Conservation (phyloP, 73 alveolate species). For the Halteria grandinella region DNA sequence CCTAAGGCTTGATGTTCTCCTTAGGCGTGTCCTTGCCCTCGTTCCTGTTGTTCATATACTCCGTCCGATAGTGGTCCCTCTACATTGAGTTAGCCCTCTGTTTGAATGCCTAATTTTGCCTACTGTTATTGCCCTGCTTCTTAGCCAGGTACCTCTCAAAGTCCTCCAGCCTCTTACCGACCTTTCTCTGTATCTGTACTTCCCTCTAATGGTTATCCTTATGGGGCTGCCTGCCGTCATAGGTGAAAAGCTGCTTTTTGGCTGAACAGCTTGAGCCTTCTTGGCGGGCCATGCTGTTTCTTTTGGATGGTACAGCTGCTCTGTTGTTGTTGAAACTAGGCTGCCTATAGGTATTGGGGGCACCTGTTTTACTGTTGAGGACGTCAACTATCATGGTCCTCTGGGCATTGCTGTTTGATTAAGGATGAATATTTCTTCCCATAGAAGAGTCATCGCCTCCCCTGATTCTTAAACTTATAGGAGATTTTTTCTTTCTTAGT, state of each 20-base stretch:
- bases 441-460: neutral
- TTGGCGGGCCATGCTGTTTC: constrained; percentile 1
- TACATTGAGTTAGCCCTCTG: neutral
- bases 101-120: neutral
- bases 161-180: constrained; percentile 19
- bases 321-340: neutral
- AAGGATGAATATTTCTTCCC: no score
- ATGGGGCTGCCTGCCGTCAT: neutral
- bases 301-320: neutral
- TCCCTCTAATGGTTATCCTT: neutral
- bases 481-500: constrained; percentile 40
- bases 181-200: neutral
- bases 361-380: no score
- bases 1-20: no score
- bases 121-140: neutral
- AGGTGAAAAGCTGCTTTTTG: neutral
- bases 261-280: constrained; percentile 15
- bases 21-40: no score
- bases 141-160: constrained; percentile 31
- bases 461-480: constrained; percentile 37
- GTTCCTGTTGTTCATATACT: no score
- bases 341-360: neutral
- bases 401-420: no score
- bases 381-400: no score
- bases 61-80: no score